Base-by-base conservation (phyloP, 2,329 filamentous ascomycete genomes). In the Arthrobotrys entomopaga region DNA sequence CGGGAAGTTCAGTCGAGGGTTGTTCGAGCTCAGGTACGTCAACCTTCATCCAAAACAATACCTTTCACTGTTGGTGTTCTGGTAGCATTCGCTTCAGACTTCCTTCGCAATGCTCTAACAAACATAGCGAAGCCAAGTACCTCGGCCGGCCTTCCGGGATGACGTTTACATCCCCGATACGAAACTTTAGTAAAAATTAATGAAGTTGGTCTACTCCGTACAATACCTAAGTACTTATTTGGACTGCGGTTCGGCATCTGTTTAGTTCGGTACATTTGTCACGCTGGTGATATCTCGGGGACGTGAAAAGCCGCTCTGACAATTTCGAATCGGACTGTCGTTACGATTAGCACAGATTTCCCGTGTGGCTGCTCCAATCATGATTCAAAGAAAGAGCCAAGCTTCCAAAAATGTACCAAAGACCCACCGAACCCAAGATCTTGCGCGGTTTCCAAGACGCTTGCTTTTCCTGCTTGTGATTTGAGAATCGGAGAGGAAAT, bases 381-480 rank as follows among this genome's bases (percentile, higher is more conserved):
- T 52, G 52, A 42, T 65, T 54, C 52, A 16, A 59, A 29, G 11
- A 64, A 61, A 58, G 58, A 65, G 59, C 54, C 60, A 65, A 65
- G 60, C 59, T 71, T n/a, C 56, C 46, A 52, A 66, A 61, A 43
- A 20, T 73, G 69, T 61, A 56, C 61, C 49, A 61, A 66, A 16
- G 69, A 54, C 61, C 67, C 67, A 71, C 65, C n/a, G 10, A 43
- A 20, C 42, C 48, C 50, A 46, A 19, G 65, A 54, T 59, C 59
- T 54, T 65, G 53, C 65, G 67, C 67, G 60, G 61, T 60, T 50
- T 73, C 67, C 59, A 65, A 50, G 38, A 53, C 42, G 26, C 20
- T 54, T 65, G 49, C 49, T 52, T 59, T 46, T 34, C 58, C 42
- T 64, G 40, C 46, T 72, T 72, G 65, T 38, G 59, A 50, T 46